Evolutionary conservation across 1,139 yeast species (phyloP).

Genomic region (Sugiyamaella xylanicola): DNA sequence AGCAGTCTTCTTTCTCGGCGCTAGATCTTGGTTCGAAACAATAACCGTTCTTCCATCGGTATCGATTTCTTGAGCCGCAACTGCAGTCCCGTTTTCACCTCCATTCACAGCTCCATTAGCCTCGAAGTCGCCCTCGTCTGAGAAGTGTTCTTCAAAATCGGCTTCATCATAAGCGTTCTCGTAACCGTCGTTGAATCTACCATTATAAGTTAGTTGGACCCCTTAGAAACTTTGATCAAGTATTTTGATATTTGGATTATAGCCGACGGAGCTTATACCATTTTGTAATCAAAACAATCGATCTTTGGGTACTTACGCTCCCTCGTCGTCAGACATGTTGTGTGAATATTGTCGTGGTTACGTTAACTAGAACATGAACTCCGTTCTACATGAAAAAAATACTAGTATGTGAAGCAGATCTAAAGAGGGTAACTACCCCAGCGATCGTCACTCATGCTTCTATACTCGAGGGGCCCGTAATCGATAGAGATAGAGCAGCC

Average conservation of each 20-base stretch:
- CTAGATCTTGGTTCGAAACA: conserved; percentile 58
- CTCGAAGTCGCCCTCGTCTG: conserved; percentile 62
- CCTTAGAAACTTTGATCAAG: no score
- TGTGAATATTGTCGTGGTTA: not conserved
- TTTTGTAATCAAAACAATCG: not conserved
- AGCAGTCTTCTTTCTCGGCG: conserved; percentile 63
- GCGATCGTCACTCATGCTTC: no score
- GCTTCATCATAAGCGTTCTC: conserved; percentile 71
- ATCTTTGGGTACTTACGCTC: conserved; percentile 33
- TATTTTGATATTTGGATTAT: no score
- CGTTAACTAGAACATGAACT: not conserved
- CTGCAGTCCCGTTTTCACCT: conserved; percentile 41
- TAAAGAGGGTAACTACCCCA: not conserved
- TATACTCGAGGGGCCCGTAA: no score
- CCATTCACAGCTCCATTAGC: conserved; percentile 47
- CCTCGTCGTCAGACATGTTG: conserved; percentile 43
- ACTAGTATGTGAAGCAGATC: not conserved
- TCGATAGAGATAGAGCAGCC: no score
- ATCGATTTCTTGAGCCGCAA: conserved; percentile 56
- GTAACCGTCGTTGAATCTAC: conserved; percentile 68
- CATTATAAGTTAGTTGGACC: no score
- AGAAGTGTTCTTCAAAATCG: conserved; percentile 75
- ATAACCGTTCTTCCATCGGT: conserved; percentile 76
- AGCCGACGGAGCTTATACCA: not conserved
- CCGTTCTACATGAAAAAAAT: conserved; percentile 12